Percentiles rank a stretch among this genome's conserved stretches.
These are phyloP conservation scores for Fusarium sulawesiense DNA, from an alignment of 2,329 filamentous ascomycete species.

Conservation along the genomic window DNA sequence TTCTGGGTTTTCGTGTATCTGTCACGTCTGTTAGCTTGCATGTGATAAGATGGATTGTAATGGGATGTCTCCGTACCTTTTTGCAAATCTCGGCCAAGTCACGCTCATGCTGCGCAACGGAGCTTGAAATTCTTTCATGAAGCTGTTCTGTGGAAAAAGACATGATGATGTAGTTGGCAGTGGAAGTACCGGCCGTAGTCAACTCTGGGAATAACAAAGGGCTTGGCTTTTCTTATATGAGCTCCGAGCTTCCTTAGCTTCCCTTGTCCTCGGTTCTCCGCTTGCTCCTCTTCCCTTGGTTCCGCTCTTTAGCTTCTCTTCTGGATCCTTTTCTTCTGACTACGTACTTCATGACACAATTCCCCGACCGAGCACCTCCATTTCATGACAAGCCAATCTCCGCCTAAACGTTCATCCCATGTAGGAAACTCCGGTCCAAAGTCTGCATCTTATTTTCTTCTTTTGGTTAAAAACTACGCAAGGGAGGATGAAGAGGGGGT, in stretches of 20 bases:
- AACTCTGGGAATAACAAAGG: background rate
- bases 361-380: too few species aligned
- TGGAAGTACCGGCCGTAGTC: background rate
- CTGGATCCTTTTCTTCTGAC: background rate
- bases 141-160: background rate
- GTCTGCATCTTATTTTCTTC: background rate
- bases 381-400: background rate
- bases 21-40: fast-evolving
- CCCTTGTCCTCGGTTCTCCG: background rate
- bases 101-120: constrained; percentile 19
- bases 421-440: background rate
- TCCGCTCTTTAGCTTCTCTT: too few species aligned
- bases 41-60: too few species aligned
- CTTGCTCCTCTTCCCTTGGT: background rate
- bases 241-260: background rate
- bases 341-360: background rate
- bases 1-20: constrained; percentile 34
- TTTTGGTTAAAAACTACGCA: background rate
- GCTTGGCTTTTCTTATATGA: constrained; percentile 15
- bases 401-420: background rate
- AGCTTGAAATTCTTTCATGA: constrained; percentile 23
- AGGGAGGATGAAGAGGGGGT: background rate
- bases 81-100: constrained; percentile 32
- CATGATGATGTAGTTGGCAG: background rate
- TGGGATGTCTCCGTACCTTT: too few species aligned